Base-by-base conservation (phyloP, 2,329 filamentous ascomycete genomes). In the Hypoxylon sp. region DNA sequence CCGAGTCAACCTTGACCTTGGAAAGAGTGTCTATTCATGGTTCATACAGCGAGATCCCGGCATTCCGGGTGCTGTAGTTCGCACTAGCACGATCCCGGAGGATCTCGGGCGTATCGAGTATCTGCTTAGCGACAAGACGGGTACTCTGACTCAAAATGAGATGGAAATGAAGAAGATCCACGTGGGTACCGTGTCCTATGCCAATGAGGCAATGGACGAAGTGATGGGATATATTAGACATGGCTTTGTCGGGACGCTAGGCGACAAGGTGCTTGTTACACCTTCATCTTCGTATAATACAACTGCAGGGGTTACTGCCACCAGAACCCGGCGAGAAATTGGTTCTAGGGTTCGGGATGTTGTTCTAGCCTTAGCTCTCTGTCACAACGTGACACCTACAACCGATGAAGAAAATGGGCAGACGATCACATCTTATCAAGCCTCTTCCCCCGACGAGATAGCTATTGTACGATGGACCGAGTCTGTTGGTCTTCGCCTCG, bases 111-210 rank as follows among this genome's bases (percentile, higher is more conserved):
- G 97, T 24, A 97, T 99, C 48, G 96, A 99, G 80, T 99, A 99
- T 78, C 85, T 99, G 2, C 85, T 99, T 31, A 98, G 94, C 70
- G 96, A 99, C 80, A 99, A 99, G 81, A 99, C 96, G 0, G 96
- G 96, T n/a, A 99, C 96, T 1, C 81, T 99, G 66, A 99, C 96
- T 0, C 94, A 98, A 74, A 99, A 99, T 76, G 94, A 97, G 76
- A 98, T 98, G 94, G 95, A 98, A 77, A 91, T 99, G 87, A 97
- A 97, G 78, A 99, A 99, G 81, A 95, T 99, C 5, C 97, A 99
- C 76, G 93, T 99, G 59, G 96, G 97, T 9, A 99, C 96, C 9
- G 96, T 98, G 1, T 98, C 95, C 1, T 99, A 99, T 76, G 96
- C 95, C 35, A 97, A 97, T 74, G 96, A 99, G 78, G 95, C 96